Conservation (phyloP, 805 yeast species). For the Hanseniaspora meyeri region DNA sequence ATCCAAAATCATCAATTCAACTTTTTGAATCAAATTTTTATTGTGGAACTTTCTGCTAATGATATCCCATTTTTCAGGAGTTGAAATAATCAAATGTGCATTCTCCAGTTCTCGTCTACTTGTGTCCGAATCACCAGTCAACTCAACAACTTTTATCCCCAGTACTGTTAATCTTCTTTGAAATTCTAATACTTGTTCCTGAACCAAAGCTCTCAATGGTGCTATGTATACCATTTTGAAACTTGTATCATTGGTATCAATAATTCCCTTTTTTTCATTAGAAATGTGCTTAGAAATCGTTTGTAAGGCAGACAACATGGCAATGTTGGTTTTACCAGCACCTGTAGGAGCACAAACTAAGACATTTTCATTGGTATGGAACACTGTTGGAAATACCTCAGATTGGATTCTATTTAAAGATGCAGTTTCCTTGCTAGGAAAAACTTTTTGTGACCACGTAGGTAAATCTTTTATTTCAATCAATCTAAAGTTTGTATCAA, state of each 20-base stretch:
- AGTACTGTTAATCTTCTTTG: conserved; percentile 50
- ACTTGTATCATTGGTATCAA: conserved; percentile 31
- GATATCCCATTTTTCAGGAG: conserved; percentile 97
- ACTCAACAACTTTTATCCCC: conserved; percentile 66
- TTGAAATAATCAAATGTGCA: conserved; percentile 76
- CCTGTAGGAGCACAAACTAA: conserved; percentile 96
- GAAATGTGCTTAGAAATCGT: conserved; percentile 42
- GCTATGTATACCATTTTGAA: conserved; percentile 74
- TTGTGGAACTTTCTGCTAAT: conserved; percentile 74
- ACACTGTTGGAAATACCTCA: conserved; percentile 66
- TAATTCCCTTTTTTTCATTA: conserved; percentile 38
- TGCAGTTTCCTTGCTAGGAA: conserved; percentile 52
- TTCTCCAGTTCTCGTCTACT: conserved; percentile 62
- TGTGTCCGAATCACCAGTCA: conserved; percentile 80
- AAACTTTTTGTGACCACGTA: conserved; percentile 67
- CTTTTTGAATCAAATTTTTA: conserved; percentile 48
- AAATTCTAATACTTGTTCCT: conserved; percentile 85
- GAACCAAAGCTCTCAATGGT: conserved; percentile 87
- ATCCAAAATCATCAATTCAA: conserved; percentile 67
- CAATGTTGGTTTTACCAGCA: conserved; percentile 96
- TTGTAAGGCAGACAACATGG: conserved; percentile 66
- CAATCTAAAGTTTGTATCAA: conserved; percentile 31
- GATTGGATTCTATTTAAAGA: conserved; percentile 76
- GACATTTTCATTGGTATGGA: conserved; percentile 55
- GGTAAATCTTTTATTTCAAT: conserved; percentile 58